Base-by-base conservation (phyloP, 2,329 filamentous ascomycete species). In the Sporothrix pallida region DNA sequence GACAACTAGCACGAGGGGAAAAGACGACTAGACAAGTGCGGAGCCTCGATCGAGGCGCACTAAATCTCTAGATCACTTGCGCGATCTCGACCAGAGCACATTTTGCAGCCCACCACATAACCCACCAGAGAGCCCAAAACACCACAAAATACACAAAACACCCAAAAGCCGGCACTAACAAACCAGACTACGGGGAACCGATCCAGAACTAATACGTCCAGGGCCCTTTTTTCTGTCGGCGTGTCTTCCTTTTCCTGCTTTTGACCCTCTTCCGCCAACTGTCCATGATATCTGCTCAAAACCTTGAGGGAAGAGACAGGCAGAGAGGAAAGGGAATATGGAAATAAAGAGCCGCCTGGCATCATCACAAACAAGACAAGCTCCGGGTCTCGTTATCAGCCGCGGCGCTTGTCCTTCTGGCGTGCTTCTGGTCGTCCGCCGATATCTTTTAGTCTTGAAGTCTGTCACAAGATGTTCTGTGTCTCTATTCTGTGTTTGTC, bases 141-240 rank as follows among this genome's bases (percentile, higher is more conserved):
- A 37, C 31, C 31, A 37, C 31, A 37, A 37, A 37, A 37, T 7
- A 37, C 31, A 37, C 31, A 37, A 37, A 37, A 37, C 31, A 37
- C 3, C 9, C 60, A 42, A 65, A 46, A 23, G 62, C 62, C 62
- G 62, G 62, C 62, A 65, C 62, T 65, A 65, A 15, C n/a, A 46
- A n/a, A 26, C 23, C 15, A 10, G 42, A 44, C 60, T 63, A 63
- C 60, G n/a, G 52, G 20, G 20, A 56, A 56, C 52, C 8, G 26
- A 62, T 17, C 20, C 52, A n/a, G 44, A 6, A 69, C 65, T 54
- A 69, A 37, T 26, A 52, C 17, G 48, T 3, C 48, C 17, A 37
- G 26, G 48, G 31, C 63, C 65, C 26, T 54, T 37, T 69, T 67
- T 67, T 48, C 42, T 15, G 3, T 63, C 42, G 37, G 46, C 26